phyloP scores from a whole-genome alignment of 495 filamentous ascomycete species.

The Podospora appendiculata region DNA sequence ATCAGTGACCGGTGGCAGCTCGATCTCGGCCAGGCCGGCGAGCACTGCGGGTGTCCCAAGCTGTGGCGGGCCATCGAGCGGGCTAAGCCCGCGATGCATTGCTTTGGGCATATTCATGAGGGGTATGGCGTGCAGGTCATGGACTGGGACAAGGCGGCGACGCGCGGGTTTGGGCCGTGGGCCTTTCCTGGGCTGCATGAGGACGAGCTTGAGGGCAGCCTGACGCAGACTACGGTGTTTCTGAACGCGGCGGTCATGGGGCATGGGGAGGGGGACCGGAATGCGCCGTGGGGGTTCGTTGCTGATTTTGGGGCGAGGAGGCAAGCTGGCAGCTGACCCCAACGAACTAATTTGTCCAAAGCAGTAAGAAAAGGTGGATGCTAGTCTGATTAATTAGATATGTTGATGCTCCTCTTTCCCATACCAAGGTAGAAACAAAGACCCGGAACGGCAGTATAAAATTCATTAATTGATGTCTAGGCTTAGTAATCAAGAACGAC shows the following conservation, averaged over 20 bases:
- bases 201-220: not conserved
- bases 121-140: constrained; percentile 17
- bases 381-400: too few relatives aligned
- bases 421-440: too few relatives aligned
- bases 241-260: constrained; percentile 22
- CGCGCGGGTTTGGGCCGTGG: not conserved
- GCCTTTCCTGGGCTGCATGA: not conserved
- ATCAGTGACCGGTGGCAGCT: constrained; percentile 16
- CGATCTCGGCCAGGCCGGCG: constrained; percentile 28
- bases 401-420: too few relatives aligned
- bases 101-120: constrained; percentile 55
- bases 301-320: too few relatives aligned
- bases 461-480: too few relatives aligned
- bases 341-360: too few relatives aligned
- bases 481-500: too few relatives aligned
- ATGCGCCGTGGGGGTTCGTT: constrained; percentile 1
- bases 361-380: too few relatives aligned
- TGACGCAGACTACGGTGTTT: constrained; percentile 5
- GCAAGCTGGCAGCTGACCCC: too few relatives aligned
- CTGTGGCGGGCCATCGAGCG: constrained; percentile 36
- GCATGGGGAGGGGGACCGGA: constrained; percentile 1
- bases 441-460: too few relatives aligned
- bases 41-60: constrained; percentile 41
- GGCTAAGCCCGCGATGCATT: constrained; percentile 44
- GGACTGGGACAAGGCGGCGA: constrained; percentile 1